phyloP scores from a whole-genome alignment of 2,329 filamentous ascomycete genomes.

The Phialophora chinensis region DNA sequence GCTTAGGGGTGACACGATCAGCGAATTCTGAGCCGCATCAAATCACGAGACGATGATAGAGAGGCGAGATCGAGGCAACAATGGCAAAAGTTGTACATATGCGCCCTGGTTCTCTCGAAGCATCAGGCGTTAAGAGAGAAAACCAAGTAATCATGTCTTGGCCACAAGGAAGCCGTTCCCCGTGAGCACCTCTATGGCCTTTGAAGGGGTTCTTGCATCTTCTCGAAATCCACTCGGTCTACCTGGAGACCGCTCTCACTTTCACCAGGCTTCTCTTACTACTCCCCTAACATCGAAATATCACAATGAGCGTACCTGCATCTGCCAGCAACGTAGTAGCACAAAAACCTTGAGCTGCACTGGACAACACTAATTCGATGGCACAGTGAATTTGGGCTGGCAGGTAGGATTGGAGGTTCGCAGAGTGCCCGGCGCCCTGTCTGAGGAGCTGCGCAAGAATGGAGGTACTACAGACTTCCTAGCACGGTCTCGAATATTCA shows the following conservation, averaged over 20 bases:
- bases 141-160: background rate
- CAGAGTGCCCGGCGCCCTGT: background rate
- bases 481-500: background rate
- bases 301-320: background rate
- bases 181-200: background rate
- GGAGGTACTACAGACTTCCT: background rate
- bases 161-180: background rate
- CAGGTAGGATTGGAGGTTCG: background rate
- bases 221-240: background rate
- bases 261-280: background rate
- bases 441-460: background rate
- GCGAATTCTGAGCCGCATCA: conserved; percentile 67
- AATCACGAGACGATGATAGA: conserved; percentile 1
- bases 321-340: background rate
- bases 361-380: background rate
- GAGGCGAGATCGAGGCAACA: background rate
- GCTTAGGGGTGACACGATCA: conserved; percentile 81
- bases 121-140: background rate
- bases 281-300: background rate
- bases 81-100: conserved; percentile 28
- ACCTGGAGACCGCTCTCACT: background rate
- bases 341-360: background rate
- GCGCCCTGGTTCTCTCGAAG: background rate
- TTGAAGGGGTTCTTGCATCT: background rate
- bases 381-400: background rate